phyloP scores from a whole-genome alignment of 345 rosid species.

The Mallotus nudiflorus region DNA sequence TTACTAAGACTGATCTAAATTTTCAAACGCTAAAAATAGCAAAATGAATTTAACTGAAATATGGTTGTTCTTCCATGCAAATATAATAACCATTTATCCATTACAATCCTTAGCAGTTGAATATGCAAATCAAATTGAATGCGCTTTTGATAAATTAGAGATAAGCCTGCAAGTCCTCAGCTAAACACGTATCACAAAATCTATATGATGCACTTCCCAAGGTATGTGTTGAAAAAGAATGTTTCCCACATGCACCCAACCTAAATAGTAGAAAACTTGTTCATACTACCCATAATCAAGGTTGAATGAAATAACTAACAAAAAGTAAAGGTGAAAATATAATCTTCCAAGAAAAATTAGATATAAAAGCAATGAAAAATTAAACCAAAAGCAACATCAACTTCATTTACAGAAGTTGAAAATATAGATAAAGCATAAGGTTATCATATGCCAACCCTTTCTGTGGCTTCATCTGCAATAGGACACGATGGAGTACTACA shows the following conservation, averaged over 20 bases:
- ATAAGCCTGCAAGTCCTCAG: not conserved
- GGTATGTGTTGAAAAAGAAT: not conserved
- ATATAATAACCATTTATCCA: not conserved
- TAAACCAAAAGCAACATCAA: not conserved
- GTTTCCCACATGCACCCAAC: not conserved
- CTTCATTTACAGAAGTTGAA: not conserved
- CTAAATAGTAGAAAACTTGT: not conserved
- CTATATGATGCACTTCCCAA: not conserved
- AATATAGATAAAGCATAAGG: not conserved
- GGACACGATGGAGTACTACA: constrained; percentile 54
- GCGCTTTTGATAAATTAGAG: not conserved
- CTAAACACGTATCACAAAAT: not conserved
- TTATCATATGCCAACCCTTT: constrained; percentile 43
- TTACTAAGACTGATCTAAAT: not conserved
- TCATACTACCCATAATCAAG: not conserved
- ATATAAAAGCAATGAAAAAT: not conserved
- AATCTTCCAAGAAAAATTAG: not conserved
- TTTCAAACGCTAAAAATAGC: not conserved
- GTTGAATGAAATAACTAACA: too few species aligned
- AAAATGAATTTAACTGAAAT: not conserved
- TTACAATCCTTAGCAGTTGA: not conserved
- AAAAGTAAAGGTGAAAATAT: not conserved
- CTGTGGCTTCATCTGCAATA: constrained; percentile 60
- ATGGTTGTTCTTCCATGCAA: not conserved
- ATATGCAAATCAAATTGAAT: not conserved